Percentiles rank a stretch among this genome's conserved stretches.
Conservation (phyloP, 345 rosid species). For the Sisymbrium altissimum region DNA sequence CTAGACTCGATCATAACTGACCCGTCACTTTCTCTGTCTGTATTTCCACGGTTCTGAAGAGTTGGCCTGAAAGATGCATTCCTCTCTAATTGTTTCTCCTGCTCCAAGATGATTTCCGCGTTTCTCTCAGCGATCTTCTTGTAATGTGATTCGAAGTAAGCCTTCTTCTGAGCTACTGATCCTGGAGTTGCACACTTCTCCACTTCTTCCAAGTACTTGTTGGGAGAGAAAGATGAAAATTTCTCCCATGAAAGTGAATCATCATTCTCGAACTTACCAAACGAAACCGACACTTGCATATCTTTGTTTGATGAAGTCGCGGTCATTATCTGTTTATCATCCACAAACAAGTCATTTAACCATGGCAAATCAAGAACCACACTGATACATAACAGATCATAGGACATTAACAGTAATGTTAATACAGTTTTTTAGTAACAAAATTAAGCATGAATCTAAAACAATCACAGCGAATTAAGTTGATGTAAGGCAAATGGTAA, state of each 20-base stretch:
- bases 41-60: background rate
- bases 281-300: slow-evolving; percentile 71
- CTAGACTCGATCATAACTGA: slow-evolving; percentile 24
- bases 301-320: slow-evolving; percentile 46
- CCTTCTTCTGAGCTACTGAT: slow-evolving; percentile 90
- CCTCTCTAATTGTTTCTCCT: slow-evolving; percentile 50
- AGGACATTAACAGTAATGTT: slow-evolving; percentile 10
- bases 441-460: slow-evolving; percentile 23
- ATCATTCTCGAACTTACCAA: slow-evolving; percentile 84
- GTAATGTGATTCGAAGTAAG: slow-evolving; percentile 97
- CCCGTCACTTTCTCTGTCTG: slow-evolving; percentile 2
- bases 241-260: slow-evolving; percentile 94
- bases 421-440: background rate
- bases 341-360: slow-evolving; percentile 10
- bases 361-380: slow-evolving; percentile 18
- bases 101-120: slow-evolving; percentile 54
- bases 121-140: slow-evolving; percentile 78
- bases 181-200: slow-evolving; percentile 93
- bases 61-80: slow-evolving; percentile 22
- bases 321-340: slow-evolving; percentile 39
- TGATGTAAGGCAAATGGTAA: background rate
- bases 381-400: background rate
- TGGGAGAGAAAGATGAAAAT: slow-evolving; percentile 81
- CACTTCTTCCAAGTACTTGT: slow-evolving; percentile 93
- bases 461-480: background rate